Evolutionary conservation across 2,329 filamentous ascomycete species (phyloP).

Genomic region (Ceratocystis smalleyi): DNA sequence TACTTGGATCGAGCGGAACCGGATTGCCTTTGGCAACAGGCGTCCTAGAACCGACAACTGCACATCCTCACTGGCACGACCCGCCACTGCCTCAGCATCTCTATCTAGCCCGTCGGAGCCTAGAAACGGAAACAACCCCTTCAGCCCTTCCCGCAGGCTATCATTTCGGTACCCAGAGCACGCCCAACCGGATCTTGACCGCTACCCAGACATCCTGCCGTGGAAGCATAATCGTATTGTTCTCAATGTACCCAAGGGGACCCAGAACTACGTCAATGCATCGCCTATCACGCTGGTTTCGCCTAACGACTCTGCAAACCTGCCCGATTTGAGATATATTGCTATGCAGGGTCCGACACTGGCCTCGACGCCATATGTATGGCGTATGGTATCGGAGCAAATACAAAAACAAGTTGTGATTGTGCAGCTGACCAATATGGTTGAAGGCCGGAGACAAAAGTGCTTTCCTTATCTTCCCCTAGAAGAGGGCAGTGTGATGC

Average conservation of each 20-base stretch:
- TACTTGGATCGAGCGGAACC: slow-evolving; percentile 36
- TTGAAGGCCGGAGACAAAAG: slow-evolving; percentile 64
- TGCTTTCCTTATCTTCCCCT: slow-evolving; percentile 79
- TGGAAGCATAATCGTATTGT: slow-evolving; percentile 77
- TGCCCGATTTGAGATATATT: slow-evolving; percentile 51
- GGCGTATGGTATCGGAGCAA: slow-evolving; percentile 90
- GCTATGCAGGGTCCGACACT: slow-evolving; percentile 84
- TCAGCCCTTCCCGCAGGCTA: slow-evolving; percentile 2
- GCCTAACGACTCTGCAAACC: slow-evolving; percentile 24
- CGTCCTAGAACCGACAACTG: slow-evolving; percentile 12
- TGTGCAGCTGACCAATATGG: slow-evolving; percentile 84
- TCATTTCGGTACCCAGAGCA: slow-evolving; percentile 14
- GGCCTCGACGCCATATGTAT: slow-evolving; percentile 64
- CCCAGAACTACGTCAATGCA: slow-evolving; percentile 70
- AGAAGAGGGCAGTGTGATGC: slow-evolving; percentile 34
- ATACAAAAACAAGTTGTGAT: slow-evolving; percentile 57
- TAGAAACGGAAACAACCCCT: slow-evolving; percentile 1
- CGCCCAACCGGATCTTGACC: slow-evolving; percentile 41
- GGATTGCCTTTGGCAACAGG: slow-evolving; percentile 24
- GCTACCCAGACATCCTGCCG: slow-evolving; percentile 79
- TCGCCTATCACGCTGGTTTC: slow-evolving; percentile 49
- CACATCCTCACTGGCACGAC: slow-evolving; percentile 8
- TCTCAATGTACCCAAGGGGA: slow-evolving; percentile 58
- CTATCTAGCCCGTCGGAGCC: neutral
- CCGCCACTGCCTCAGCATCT: slow-evolving; percentile 6